These are phyloP conservation scores for Cyclospora cayetanensis DNA, from an alignment of 169 alveolate genomes.

Conservation along the genomic window DNA sequence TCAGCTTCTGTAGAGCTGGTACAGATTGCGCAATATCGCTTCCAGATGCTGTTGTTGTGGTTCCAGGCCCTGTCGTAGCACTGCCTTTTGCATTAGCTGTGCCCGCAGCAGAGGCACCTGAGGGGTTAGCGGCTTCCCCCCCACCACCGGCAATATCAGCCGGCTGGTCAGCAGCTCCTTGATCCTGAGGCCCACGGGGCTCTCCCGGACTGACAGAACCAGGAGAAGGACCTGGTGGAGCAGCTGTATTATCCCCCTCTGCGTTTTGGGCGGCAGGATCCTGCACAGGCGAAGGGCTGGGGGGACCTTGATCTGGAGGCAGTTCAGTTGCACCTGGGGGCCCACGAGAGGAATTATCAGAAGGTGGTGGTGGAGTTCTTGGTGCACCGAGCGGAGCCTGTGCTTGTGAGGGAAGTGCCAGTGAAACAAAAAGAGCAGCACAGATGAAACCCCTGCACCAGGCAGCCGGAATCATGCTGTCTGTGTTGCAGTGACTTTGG, in stretches of 20 bases:
- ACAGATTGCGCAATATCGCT: conserved; percentile 39
- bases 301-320: neutral
- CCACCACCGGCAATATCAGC: neutral
- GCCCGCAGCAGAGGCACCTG: neutral
- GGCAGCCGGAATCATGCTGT: neutral
- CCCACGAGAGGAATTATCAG: neutral
- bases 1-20: conserved; percentile 79
- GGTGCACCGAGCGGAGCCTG: neutral
- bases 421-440: neutral
- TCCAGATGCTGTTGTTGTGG: neutral
- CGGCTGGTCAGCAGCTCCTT: neutral
- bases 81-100: neutral
- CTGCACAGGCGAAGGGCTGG: neutral
- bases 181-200: neutral
- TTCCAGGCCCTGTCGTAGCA: neutral
- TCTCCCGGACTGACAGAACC: neutral
- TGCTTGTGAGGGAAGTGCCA: neutral
- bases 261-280: neutral
- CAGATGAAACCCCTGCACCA: neutral
- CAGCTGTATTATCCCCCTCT: neutral
- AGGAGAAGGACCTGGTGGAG: neutral
- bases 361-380: neutral
- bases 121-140: neutral
- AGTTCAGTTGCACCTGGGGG: neutral
- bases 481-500: neutral